A percentile compares a stretch with the other conserved stretches of the same genome.
phyloP scores from a whole-genome alignment of 805 yeast genomes.

The Kazachstania africana region DNA sequence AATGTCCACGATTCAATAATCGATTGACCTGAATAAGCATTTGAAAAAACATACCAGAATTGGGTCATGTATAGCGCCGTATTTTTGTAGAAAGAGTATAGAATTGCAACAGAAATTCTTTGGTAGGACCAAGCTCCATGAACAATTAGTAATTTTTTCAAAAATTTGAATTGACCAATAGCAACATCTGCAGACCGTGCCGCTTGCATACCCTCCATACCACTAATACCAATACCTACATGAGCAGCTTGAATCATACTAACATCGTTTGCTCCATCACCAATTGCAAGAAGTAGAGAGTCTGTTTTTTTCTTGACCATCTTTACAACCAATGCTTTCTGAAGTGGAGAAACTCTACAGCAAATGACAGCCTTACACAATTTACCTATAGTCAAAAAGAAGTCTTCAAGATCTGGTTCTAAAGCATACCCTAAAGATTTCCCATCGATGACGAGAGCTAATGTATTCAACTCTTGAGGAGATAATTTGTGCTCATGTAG shows the following conservation, averaged over 20 bases:
- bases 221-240: conserved; percentile 97
- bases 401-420: conserved; percentile 67
- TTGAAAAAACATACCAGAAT: conserved; percentile 92
- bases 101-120: conserved; percentile 81
- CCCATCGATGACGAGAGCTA: conserved; percentile 92
- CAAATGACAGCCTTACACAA: conserved; percentile 93
- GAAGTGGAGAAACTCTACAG: conserved; percentile 95
- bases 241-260: conserved; percentile 99
- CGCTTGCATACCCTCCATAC: conserved; percentile 99
- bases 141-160: conserved; percentile 72
- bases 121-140: conserved; percentile 99
- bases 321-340: conserved; percentile 90
- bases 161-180: conserved; percentile 85
- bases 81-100: conserved; percentile 92
- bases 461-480: conserved; percentile 56
- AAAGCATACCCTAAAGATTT: conserved; percentile 79
- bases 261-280: conserved; percentile 99
- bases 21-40: conserved; percentile 90
- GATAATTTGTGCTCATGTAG: conserved; percentile 55
- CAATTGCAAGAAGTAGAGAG: conserved; percentile 76
- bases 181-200: conserved; percentile 97
- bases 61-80: conserved; percentile 95
- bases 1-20: conserved; percentile 96
- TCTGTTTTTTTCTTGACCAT: conserved; percentile 75
- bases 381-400: conserved; percentile 68